phyloP scores from a whole-genome alignment of 371 early-diverging fungal genomes.

The Lichtheimia hyalospora region DNA sequence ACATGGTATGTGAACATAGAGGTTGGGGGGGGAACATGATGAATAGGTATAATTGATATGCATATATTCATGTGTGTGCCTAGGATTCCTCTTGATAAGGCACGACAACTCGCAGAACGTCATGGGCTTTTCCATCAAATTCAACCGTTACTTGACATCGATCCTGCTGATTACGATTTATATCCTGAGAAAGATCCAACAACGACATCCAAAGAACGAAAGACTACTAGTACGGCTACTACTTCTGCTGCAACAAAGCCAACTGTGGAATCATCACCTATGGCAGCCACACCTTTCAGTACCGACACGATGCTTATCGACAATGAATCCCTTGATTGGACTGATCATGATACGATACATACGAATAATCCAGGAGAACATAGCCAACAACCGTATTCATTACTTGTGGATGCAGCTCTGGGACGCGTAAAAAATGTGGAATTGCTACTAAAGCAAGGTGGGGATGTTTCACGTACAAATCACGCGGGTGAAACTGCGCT shows the following conservation, averaged over 20 bases:
- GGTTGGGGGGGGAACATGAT: not conserved
- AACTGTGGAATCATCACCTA: not conserved
- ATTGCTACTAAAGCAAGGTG: slow-evolving; percentile 66
- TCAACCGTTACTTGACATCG: slow-evolving; percentile 65
- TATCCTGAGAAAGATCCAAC: slow-evolving; percentile 5
- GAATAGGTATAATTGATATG: not conserved
- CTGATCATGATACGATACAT: slow-evolving; percentile 47
- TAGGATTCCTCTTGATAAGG: slow-evolving; percentile 82
- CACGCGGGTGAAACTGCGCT: slow-evolving; percentile 85
- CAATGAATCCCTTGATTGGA: slow-evolving; percentile 47
- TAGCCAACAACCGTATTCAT: slow-evolving; percentile 39
- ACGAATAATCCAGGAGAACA: slow-evolving; percentile 46
- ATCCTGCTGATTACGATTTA: slow-evolving; percentile 35
- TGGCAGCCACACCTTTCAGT: not conserved
- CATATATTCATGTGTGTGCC: no score
- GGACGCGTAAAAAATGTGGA: slow-evolving; percentile 69
- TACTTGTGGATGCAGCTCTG: slow-evolving; percentile 87
- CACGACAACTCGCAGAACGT: slow-evolving; percentile 68
- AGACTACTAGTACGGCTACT: not conserved
- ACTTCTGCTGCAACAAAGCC: not conserved
- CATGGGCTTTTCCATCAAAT: slow-evolving; percentile 66
- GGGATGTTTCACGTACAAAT: slow-evolving; percentile 62
- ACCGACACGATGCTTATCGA: not conserved
- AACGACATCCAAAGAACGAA: slow-evolving; percentile 28
- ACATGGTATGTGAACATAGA: slow-evolving; percentile 66